These are phyloP conservation scores for Xylaria sp. DNA, from an alignment of 2,329 filamentous ascomycete genomes.

Conservation along the genomic window DNA sequence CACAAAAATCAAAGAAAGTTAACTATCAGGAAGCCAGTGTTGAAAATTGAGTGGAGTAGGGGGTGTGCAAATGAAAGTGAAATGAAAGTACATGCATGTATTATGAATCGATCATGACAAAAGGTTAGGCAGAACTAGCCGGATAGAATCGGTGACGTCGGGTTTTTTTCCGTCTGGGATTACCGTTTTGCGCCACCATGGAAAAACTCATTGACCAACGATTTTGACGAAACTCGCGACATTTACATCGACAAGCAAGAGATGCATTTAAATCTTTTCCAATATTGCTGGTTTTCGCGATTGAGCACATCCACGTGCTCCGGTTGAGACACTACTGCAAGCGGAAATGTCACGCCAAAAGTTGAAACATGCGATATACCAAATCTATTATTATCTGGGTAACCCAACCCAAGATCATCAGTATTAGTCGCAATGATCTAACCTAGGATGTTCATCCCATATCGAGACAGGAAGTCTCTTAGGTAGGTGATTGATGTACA, in stretches of 20 bases:
- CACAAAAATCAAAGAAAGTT: not conserved
- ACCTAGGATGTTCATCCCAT: not conserved
- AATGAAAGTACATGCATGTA: not conserved
- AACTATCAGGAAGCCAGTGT: not conserved
- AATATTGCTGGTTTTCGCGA: not conserved
- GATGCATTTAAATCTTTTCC: not conserved
- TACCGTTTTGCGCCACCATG: not conserved
- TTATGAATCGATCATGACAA: conserved; percentile 10
- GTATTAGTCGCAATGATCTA: not conserved
- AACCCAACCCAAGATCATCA: conserved; percentile 1
- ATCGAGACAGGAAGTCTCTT: not conserved
- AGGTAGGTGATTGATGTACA: not conserved
- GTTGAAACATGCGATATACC: not conserved
- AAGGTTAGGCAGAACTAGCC: conserved; percentile 27
- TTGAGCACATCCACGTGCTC: not conserved
- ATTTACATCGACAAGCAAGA: not conserved
- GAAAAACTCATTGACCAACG: not conserved
- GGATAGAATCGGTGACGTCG: conserved; percentile 44
- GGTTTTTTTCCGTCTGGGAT: conserved; percentile 27
- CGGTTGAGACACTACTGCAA: conserved; percentile 1
- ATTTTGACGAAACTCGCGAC: not conserved
- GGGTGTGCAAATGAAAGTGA: not conserved
- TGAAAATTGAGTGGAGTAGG: not conserved
- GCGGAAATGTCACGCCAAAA: not conserved
- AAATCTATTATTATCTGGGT: conserved; percentile 26